These are phyloP conservation scores for Apiotrichum akiyoshidainum DNA, from an alignment of 1,284 basidiomycete genomes.

Conservation along the genomic window DNA sequence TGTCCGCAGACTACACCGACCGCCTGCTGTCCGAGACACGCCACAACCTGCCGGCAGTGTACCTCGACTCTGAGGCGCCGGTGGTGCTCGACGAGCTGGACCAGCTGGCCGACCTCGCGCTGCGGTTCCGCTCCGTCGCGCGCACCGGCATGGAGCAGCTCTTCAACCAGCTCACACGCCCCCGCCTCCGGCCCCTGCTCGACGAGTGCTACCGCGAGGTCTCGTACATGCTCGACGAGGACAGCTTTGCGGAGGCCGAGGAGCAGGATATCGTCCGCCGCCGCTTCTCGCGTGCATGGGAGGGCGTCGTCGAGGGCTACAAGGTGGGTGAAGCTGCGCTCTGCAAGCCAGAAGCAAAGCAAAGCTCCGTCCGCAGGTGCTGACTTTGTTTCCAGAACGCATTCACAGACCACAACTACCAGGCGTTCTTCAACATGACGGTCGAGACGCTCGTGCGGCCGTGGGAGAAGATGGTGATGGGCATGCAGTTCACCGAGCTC, in stretches of 20 bases:
- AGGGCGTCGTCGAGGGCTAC: conserved; percentile 75
- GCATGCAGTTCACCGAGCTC: conserved; percentile 85
- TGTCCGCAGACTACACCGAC: conserved; percentile 80
- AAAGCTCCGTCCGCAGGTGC: not conserved
- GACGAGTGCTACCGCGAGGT: conserved; percentile 85
- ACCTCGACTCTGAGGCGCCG: conserved; percentile 60
- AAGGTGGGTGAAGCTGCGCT: not conserved
- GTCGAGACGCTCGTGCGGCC: conserved; percentile 83
- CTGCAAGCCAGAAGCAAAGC: no score
- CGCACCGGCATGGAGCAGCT: conserved; percentile 86
- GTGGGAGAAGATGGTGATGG: conserved; percentile 84
- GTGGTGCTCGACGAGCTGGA: conserved; percentile 39
- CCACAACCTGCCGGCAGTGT: conserved; percentile 65
- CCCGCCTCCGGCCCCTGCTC: conserved; percentile 76
- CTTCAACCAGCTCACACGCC: conserved; percentile 86
- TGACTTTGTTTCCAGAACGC: conserved; percentile 60
- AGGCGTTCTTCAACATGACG: conserved; percentile 74
- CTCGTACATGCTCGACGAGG: conserved; percentile 84
- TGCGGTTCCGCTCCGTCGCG: conserved; percentile 66
- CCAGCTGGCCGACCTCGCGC: conserved; percentile 47
- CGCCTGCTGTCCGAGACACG: conserved; percentile 68
- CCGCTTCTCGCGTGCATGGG: conserved; percentile 81
- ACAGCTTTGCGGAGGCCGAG: conserved; percentile 75
- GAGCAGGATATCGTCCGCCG: conserved; percentile 81
- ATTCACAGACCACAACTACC: conserved; percentile 84